Percentiles rank a stretch among this genome's conserved stretches.
Conservation (phyloP, 768 basidiomycete species). For the Calocera viscosa region DNA sequence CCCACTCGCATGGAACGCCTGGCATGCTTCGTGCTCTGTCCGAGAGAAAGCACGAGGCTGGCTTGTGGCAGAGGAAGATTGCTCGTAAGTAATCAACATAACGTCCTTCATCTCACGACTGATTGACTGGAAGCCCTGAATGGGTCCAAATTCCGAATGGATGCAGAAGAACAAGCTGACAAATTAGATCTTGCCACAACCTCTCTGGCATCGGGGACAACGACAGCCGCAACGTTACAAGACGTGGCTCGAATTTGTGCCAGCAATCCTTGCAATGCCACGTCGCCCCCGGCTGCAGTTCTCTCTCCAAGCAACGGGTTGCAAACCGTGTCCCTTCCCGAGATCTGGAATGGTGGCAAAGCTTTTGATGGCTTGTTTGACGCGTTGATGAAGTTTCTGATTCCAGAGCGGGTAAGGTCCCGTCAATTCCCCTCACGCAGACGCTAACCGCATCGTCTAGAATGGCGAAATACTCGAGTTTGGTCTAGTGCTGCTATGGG, state of each 20-base stretch:
- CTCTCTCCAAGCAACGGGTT: not conserved
- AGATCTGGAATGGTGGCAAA: slow-evolving; percentile 62
- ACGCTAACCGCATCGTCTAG: slow-evolving; percentile 29
- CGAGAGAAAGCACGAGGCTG: slow-evolving; percentile 53
- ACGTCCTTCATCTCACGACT: slow-evolving; percentile 18
- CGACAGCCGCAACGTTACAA: not conserved
- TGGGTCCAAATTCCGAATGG: not conserved
- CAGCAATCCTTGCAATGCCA: slow-evolving; percentile 15
- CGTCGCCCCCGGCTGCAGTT: not conserved
- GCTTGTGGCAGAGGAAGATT: slow-evolving; percentile 76
- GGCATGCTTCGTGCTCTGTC: slow-evolving; percentile 54
- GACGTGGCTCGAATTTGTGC: slow-evolving; percentile 15
- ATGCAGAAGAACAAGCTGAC: not conserved
- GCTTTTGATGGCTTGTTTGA: slow-evolving; percentile 58
- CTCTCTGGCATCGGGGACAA: slow-evolving; percentile 8
- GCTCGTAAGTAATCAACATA: slow-evolving; percentile 38
- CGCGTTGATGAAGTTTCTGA: slow-evolving; percentile 50
- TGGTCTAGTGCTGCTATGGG: slow-evolving; percentile 71
- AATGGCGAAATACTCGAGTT: slow-evolving; percentile 56
- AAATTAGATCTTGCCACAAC: not conserved
- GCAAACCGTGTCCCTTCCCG: slow-evolving; percentile 16
- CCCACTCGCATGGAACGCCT: slow-evolving; percentile 39
- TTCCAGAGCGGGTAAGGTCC: slow-evolving; percentile 45
- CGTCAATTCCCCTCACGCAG: slow-evolving; percentile 1
- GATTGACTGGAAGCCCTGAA: slow-evolving; percentile 10